A percentile compares a stretch with the other conserved stretches of the same genome.
phyloP scores from a whole-genome alignment of 345 rosid genomes.

The Mangifera indica region DNA sequence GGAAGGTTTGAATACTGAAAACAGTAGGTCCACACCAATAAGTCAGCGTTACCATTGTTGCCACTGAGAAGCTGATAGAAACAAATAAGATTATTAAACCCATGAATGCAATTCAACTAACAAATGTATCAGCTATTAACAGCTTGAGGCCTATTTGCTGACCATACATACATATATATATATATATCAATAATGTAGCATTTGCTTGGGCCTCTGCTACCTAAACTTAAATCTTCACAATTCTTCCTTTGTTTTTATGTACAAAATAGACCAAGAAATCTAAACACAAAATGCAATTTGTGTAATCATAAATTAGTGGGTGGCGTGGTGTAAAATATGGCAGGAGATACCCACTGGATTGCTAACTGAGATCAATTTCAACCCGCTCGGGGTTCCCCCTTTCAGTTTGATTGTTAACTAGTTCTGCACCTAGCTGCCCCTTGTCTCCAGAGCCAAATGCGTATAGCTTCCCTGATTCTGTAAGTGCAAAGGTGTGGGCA shows the following conservation, averaged over 20 bases:
- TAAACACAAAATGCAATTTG: constrained; percentile 36
- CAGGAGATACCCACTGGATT: constrained; percentile 9
- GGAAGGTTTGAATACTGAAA: not conserved
- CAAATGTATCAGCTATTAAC: constrained; percentile 42
- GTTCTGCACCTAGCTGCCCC: constrained; percentile 87
- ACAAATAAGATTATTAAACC: not conserved
- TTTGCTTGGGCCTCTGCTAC: constrained; percentile 32
- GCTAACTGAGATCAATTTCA: constrained; percentile 64
- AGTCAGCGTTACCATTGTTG: not conserved
- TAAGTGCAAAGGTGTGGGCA: constrained; percentile 88
- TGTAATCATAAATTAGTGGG: constrained; percentile 8
- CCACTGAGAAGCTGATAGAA: too few species aligned
- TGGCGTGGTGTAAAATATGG: constrained; percentile 11
- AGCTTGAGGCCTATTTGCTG: constrained; percentile 31
- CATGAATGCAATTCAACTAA: constrained; percentile 23
- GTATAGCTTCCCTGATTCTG: constrained; percentile 76
- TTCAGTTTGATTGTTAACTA: constrained; percentile 61
- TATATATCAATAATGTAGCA: constrained; percentile 7
- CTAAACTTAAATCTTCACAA: constrained; percentile 46
- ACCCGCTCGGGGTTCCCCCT: constrained; percentile 76
- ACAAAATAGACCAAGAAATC: constrained; percentile 43
- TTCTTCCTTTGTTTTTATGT: constrained; percentile 44
- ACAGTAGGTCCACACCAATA: not conserved
- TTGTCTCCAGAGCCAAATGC: constrained; percentile 94
- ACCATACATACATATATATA: constrained; percentile 11